A percentile compares a stretch with the other conserved stretches of the same genome.
phyloP scores from a whole-genome alignment of 805 yeast species.

The Alloascoidea africana region DNA sequence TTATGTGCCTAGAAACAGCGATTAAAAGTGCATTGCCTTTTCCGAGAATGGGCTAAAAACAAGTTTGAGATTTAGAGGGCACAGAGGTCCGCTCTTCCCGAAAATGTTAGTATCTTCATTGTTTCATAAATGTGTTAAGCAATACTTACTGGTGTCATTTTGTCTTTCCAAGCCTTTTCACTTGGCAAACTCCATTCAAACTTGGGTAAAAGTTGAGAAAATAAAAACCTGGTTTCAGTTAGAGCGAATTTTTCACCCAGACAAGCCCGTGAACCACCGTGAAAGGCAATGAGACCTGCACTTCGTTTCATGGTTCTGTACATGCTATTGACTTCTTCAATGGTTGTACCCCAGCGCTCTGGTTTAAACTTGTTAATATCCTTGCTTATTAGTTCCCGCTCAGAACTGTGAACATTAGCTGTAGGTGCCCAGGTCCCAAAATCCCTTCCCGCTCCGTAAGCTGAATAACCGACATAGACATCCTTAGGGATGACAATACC shows the following conservation, averaged over 20 bases:
- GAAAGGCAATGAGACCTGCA: slow-evolving; percentile 36
- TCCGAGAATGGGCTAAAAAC: no score
- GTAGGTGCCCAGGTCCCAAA: neutral
- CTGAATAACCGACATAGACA: neutral
- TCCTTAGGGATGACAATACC: slow-evolving; percentile 17
- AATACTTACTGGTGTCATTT: slow-evolving; percentile 38
- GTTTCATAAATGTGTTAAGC: no score
- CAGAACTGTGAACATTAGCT: no score
- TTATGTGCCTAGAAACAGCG: no score
- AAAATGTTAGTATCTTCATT: no score
- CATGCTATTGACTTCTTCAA: slow-evolving; percentile 16
- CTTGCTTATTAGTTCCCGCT: no score
- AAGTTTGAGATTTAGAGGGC: neutral
- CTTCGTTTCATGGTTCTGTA: slow-evolving; percentile 29
- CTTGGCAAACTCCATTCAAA: slow-evolving; percentile 19
- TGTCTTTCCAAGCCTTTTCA: slow-evolving; percentile 30
- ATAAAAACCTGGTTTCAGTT: slow-evolving; percentile 24
- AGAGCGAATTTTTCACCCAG: slow-evolving; percentile 45
- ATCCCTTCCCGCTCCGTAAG: neutral
- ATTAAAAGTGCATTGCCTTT: no score
- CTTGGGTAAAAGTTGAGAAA: slow-evolving; percentile 20
- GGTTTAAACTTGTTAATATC: neutral
- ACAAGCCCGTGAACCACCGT: slow-evolving; percentile 46
- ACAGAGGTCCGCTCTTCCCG: neutral
- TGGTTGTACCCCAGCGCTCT: neutral